A percentile compares a stretch with the other conserved stretches of the same genome.
Conservation (phyloP, 345 rosid genomes). For the Camelina hispida region DNA sequence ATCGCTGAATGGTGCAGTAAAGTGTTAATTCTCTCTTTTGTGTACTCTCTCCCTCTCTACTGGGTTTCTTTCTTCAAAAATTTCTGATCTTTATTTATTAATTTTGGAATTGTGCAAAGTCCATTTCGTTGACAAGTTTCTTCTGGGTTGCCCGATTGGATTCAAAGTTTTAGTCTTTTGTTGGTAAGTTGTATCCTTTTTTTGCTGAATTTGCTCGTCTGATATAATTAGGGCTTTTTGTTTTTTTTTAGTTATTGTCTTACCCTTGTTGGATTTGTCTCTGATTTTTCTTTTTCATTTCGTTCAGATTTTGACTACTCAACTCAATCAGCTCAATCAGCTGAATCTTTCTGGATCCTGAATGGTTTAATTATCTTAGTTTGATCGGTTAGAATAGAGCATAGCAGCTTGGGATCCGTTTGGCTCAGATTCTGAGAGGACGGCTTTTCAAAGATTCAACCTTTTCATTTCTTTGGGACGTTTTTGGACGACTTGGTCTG, state of each 20-base stretch:
- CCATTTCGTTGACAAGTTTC: not conserved
- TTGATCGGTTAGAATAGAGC: slow-evolving; percentile 6
- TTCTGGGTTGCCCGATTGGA: slow-evolving; percentile 23
- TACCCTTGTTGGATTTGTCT: slow-evolving; percentile 6
- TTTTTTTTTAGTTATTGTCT: not conserved
- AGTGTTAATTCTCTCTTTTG: not conserved
- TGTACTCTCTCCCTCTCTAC: slow-evolving; percentile 6
- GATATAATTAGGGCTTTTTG: slow-evolving; percentile 26
- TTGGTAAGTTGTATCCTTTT: slow-evolving; percentile 23
- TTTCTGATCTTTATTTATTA: not conserved
- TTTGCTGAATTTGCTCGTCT: slow-evolving; percentile 3
- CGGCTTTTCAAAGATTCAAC: slow-evolving; percentile 14
- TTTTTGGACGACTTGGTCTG: slow-evolving; percentile 12
- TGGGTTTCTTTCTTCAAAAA: slow-evolving; percentile 25
- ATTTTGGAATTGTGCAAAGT: slow-evolving; percentile 24
- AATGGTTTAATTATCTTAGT: not conserved
- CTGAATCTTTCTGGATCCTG: not conserved
- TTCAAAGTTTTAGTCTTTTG: slow-evolving; percentile 8
- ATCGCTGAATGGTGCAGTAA: slow-evolving; percentile 3
- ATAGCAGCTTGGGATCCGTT: slow-evolving; percentile 24
- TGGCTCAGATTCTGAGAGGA: slow-evolving; percentile 2
- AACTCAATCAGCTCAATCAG: not conserved
- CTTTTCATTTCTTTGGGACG: slow-evolving; percentile 3
- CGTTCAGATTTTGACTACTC: slow-evolving; percentile 18
- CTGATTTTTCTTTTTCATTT: slow-evolving; percentile 30